phyloP scores from a whole-genome alignment of 2,329 filamentous ascomycete species.

The Thermothelomyces thermophilus region DNA sequence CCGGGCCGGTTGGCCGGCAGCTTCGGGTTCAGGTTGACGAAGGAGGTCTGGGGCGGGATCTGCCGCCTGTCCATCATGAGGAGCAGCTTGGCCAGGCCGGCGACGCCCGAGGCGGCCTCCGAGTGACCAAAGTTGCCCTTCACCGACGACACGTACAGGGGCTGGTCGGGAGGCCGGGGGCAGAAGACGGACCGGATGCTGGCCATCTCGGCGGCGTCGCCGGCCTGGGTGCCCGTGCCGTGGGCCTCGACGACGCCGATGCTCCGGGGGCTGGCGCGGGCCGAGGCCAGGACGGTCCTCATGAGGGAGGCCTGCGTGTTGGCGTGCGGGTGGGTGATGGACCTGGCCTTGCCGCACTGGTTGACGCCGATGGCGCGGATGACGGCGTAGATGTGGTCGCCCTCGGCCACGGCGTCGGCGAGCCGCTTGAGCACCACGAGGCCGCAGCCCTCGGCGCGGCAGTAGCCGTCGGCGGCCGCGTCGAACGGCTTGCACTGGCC shows the following conservation, averaged over 20 bases:
- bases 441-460: constrained; percentile 46
- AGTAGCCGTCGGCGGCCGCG: constrained; percentile 41
- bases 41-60: constrained; percentile 32
- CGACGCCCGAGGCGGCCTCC: constrained; percentile 29
- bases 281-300: not conserved
- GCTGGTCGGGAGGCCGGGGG: not conserved
- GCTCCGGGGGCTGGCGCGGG: not conserved
- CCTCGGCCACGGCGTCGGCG: constrained; percentile 37
- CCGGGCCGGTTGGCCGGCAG: not conserved
- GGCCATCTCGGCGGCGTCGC: constrained; percentile 29
- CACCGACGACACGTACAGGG: constrained; percentile 26
- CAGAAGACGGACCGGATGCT: not conserved
- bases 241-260: constrained; percentile 36
- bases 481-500: constrained; percentile 14
- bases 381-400: constrained; percentile 34
- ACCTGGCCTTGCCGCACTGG: constrained; percentile 14
- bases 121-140: constrained; percentile 32
- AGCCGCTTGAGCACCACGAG: constrained; percentile 46
- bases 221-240: constrained; percentile 31
- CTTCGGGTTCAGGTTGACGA: constrained; percentile 26
- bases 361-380: constrained; percentile 29
- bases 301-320: not conserved
- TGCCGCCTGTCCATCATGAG: constrained; percentile 24
- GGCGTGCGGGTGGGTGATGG: not conserved
- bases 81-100: constrained; percentile 30